A percentile compares a stretch with the other conserved stretches of the same genome.
Conservation (phyloP, 1,284 basidiomycete genomes). For the Rhizopogon hawkerae region DNA sequence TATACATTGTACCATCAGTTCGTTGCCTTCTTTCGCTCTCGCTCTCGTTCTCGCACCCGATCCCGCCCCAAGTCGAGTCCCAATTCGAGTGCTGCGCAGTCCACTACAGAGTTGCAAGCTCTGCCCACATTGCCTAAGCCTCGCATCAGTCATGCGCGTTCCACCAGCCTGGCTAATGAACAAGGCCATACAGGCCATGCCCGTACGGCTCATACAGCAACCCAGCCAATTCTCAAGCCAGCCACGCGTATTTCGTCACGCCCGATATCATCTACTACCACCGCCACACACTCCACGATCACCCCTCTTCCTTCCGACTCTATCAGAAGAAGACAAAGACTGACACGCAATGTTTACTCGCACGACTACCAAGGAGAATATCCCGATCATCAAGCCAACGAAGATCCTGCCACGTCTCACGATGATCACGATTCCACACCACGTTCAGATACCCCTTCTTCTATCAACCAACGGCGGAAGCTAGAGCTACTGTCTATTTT, state of each 20-base stretch:
- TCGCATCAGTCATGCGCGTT: constrained; percentile 13
- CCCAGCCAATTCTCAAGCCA: constrained; percentile 35
- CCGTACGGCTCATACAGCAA: constrained; percentile 13
- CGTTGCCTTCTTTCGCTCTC: constrained; percentile 43
- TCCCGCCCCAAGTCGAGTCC: constrained; percentile 31
- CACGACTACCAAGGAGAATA: constrained; percentile 12
- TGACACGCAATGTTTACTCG: constrained; percentile 14
- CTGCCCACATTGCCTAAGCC: constrained; percentile 13
- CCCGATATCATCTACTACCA: constrained; percentile 56
- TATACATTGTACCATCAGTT: constrained; percentile 27
- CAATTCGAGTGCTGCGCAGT: constrained; percentile 2
- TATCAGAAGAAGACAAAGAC: constrained; percentile 14
- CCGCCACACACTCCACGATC: constrained; percentile 49
- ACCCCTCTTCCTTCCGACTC: constrained; percentile 43
- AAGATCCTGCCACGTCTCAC: constrained; percentile 12
- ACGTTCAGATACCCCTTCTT: constrained; percentile 26
- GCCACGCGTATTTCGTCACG: constrained; percentile 45
- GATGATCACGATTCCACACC: constrained; percentile 18
- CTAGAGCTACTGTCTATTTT: constrained; percentile 40
- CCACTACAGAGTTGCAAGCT: constrained; percentile 18
- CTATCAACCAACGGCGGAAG: constrained; percentile 16
- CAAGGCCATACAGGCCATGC: constrained; percentile 4
- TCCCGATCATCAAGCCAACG: constrained; percentile 21
- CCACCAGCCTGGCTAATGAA: constrained; percentile 13
- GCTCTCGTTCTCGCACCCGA: constrained; percentile 44